A percentile compares a stretch with the other conserved stretches of the same genome.
These are phyloP conservation scores for Picea glauca DNA, from an alignment of 75 land plant genomes.

Conservation along the genomic window DNA sequence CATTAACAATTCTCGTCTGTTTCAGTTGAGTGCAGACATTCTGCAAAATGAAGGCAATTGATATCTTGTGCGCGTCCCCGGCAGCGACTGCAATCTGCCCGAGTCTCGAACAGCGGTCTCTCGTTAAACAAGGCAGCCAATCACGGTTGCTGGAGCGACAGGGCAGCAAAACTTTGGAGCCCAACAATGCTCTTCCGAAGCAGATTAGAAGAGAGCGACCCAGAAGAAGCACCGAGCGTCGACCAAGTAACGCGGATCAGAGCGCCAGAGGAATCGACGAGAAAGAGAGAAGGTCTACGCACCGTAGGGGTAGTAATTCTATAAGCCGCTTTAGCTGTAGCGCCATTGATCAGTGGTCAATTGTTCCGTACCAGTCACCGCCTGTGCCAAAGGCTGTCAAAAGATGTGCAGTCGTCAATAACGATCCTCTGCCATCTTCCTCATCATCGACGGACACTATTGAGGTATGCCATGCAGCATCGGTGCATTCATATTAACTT, in stretches of 20 bases:
- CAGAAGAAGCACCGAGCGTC: slow-evolving; percentile 1
- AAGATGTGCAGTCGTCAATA: neutral
- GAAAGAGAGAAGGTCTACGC: neutral
- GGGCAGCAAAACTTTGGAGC: neutral
- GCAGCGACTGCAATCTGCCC: too few relatives aligned
- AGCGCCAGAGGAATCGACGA: neutral
- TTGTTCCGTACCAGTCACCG: neutral
- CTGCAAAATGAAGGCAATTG: too few relatives aligned
- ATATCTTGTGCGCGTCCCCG: too few relatives aligned
- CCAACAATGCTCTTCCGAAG: neutral
- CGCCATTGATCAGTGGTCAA: neutral
- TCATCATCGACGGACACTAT: neutral
- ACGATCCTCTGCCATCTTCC: neutral
- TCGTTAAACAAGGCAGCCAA: too few relatives aligned
- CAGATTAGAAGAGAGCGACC: neutral
- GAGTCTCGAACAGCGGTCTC: too few relatives aligned
- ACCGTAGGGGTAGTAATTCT: neutral
- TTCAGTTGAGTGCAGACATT: too few relatives aligned
- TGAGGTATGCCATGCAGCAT: neutral
- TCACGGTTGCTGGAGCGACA: neutral
- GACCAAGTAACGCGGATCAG: neutral
- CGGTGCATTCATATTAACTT: too few relatives aligned
- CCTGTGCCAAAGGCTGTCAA: neutral
- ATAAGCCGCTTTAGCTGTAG: slow-evolving; percentile 7
- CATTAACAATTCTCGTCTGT: too few relatives aligned